Evolutionary conservation across 257 asterid genomes (phyloP).

Genomic region (Ilex asprella): DNA sequence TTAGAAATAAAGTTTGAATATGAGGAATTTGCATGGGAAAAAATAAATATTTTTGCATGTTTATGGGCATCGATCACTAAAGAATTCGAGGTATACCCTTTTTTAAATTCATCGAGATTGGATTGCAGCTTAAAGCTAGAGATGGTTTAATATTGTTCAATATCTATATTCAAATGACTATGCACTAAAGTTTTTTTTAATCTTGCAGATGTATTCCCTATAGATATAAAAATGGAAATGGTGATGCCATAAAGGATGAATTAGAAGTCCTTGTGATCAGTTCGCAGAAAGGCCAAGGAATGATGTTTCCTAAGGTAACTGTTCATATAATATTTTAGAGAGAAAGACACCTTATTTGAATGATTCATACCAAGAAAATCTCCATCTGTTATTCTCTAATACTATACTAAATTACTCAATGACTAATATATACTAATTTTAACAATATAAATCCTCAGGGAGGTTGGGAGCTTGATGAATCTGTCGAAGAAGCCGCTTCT

Average conservation of each 20-base stretch:
- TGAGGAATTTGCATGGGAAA: neutral
- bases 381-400: neutral
- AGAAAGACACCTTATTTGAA: neutral
- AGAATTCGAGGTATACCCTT: neutral
- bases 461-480: conserved; percentile 81
- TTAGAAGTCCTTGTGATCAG: conserved; percentile 67
- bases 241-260: conserved; percentile 24
- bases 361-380: neutral
- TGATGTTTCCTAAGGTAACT: conserved; percentile 79
- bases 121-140: too few species aligned
- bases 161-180: too few species aligned
- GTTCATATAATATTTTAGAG: neutral
- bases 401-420: too few species aligned
- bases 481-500: conserved; percentile 64
- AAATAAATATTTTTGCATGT: too few species aligned
- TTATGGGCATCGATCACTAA: too few species aligned
- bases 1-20: too few species aligned
- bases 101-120: too few species aligned
- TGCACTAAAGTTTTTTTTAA: neutral
- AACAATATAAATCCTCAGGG: conserved; percentile 31
- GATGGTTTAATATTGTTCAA: too few species aligned
- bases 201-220: conserved; percentile 61
- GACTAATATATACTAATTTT: neutral
- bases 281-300: conserved; percentile 50
- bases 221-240: conserved; percentile 34